A percentile compares a stretch with the other conserved stretches of the same genome.
phyloP scores from a whole-genome alignment of 371 early-diverging fungal species.

The Mucor piriformis region DNA sequence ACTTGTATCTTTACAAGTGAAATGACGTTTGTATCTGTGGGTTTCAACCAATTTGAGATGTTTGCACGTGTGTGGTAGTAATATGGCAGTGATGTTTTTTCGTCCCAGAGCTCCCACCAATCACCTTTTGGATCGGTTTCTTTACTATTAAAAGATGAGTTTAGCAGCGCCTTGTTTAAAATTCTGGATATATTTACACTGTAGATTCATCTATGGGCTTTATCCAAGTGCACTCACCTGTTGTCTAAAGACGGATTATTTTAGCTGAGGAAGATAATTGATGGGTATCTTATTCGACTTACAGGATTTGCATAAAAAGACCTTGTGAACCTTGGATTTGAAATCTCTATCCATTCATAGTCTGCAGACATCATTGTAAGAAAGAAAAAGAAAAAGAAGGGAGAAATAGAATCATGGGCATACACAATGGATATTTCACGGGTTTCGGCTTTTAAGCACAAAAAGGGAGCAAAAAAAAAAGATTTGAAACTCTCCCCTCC shows the following conservation, averaged over 20 bases:
- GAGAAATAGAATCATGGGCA: neutral
- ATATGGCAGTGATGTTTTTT: constrained; percentile 78
- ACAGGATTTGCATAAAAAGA: constrained; percentile 21
- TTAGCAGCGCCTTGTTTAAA: neutral
- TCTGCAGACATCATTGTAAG: constrained; percentile 1
- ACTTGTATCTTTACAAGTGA: constrained; percentile 75
- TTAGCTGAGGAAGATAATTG: neutral
- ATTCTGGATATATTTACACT: neutral
- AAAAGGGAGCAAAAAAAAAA: neutral
- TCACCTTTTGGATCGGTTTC: constrained; percentile 69
- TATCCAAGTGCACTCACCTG: constrained; percentile 12
- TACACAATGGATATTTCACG: neutral
- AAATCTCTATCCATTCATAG: constrained; percentile 17
- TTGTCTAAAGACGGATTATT: constrained; percentile 3
- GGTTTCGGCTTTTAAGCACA: no score
- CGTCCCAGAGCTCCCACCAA: constrained; percentile 96
- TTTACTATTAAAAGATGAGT: constrained; percentile 24
- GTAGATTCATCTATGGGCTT: neutral
- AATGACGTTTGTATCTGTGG: constrained; percentile 73
- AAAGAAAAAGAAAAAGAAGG: neutral
- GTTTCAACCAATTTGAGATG: constrained; percentile 86
- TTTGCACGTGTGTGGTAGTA: constrained; percentile 87
- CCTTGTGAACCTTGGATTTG: constrained; percentile 13
- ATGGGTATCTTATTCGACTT: neutral
- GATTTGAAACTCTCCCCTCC: neutral